phyloP scores from a whole-genome alignment of 1,284 basidiomycete species.

The Xerocomus minutiporus region DNA sequence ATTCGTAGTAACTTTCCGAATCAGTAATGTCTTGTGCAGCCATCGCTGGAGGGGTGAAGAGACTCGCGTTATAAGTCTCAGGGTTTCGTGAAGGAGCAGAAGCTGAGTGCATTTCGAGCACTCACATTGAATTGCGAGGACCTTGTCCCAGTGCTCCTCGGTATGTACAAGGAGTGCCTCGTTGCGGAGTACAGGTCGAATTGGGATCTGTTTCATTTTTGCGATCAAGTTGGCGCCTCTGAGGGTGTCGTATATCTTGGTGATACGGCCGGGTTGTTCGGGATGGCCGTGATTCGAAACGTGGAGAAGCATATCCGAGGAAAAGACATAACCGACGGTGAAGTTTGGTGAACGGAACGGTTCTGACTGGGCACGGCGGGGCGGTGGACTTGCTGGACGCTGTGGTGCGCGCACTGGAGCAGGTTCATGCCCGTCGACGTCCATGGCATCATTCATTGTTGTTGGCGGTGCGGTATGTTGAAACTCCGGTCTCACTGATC shows the following conservation, averaged over 20 bases:
- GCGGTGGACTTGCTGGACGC: constrained; percentile 17
- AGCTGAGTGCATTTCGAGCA: constrained; percentile 15
- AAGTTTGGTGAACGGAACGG: constrained; percentile 18
- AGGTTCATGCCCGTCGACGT: constrained; percentile 25
- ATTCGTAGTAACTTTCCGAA: constrained; percentile 78
- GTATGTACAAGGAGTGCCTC: constrained; percentile 90
- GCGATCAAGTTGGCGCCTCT: constrained; percentile 55
- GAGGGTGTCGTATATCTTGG: constrained; percentile 71
- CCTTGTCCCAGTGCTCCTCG: constrained; percentile 87
- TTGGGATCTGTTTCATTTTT: constrained; percentile 76
- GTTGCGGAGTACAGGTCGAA: constrained; percentile 67
- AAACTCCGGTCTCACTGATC: constrained; percentile 20
- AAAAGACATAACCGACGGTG: constrained; percentile 81
- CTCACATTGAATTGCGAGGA: constrained; percentile 74
- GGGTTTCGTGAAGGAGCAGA: constrained; percentile 6
- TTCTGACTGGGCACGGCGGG: constrained; percentile 30
- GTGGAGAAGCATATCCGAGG: constrained; percentile 85
- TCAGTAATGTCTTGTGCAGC: constrained; percentile 67
- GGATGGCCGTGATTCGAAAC: constrained; percentile 68
- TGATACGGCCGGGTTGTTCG: constrained; percentile 85
- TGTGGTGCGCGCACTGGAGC: constrained; percentile 2
- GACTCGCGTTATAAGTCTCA: constrained; percentile 20
- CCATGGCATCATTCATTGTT: constrained; percentile 17
- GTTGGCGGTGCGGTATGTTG: background rate
- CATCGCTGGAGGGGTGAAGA: constrained; percentile 49